Evolutionary conservation across 148 eudicot species (phyloP).

Genomic region (Heliamphora exappendiculata): DNA sequence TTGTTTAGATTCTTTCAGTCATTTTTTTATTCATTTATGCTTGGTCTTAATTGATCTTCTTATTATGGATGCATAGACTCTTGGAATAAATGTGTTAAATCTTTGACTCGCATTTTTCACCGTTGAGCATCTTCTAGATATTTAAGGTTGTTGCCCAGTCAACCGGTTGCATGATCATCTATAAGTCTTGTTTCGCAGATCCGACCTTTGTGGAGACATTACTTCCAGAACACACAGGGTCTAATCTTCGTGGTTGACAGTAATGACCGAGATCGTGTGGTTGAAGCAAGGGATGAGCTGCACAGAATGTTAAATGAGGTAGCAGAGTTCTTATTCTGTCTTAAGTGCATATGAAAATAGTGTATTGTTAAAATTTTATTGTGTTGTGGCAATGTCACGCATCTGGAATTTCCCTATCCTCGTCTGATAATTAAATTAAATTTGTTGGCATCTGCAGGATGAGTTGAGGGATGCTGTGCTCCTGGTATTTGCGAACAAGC

Average conservation of each 20-base stretch:
- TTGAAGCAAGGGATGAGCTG: slow-evolving; percentile 72
- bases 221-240: slow-evolving; percentile 77
- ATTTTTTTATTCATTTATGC: not conserved
- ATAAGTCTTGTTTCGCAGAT: slow-evolving; percentile 28
- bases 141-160: not conserved
- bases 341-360: not conserved
- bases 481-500: slow-evolving; percentile 80
- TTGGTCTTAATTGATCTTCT: not conserved
- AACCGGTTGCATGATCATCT: not conserved
- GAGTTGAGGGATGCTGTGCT: slow-evolving; percentile 74
- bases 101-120: not conserved
- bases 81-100: not conserved
- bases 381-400: not conserved
- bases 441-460: slow-evolving; percentile 31
- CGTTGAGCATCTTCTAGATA: not conserved
- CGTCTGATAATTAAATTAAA: not conserved
- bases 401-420: not conserved
- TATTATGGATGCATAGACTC: not conserved
- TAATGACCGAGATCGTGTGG: slow-evolving; percentile 68
- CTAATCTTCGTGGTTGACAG: slow-evolving; percentile 70
- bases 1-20: not conserved
- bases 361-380: not conserved
- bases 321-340: slow-evolving; percentile 1
- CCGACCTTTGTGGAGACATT: slow-evolving; percentile 70
- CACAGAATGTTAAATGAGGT: slow-evolving; percentile 81